phyloP scores from a whole-genome alignment of 2,329 filamentous ascomycete species.

The Fulvia fulva region DNA sequence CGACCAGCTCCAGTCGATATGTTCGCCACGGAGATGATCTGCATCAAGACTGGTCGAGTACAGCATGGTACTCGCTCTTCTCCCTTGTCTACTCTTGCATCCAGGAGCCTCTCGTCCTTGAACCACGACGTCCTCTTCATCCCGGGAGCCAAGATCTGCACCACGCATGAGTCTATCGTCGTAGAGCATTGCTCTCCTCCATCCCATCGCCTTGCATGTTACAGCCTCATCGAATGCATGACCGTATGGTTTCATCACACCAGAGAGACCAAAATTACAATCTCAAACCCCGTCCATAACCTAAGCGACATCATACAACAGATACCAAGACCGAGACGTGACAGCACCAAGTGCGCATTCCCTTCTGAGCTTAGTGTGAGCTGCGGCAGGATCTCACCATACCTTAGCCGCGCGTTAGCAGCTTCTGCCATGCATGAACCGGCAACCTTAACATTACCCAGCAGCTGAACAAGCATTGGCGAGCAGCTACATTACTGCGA shows the following conservation, averaged over 20 bases:
- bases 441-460: slow-evolving; percentile 1
- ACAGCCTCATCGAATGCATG: background rate
- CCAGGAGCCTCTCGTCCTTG: background rate
- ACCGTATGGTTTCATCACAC: background rate
- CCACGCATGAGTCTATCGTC: background rate
- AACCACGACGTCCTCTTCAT: too few relatives aligned
- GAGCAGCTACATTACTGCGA: too few relatives aligned
- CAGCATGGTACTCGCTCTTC: background rate
- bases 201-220: background rate
- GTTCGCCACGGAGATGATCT: background rate
- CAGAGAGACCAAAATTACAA: background rate
- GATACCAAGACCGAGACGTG: background rate
- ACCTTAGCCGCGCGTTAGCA: background rate
- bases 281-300: background rate
- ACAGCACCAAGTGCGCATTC: background rate
- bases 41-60: background rate
- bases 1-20: background rate
- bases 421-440: background rate
- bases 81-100: background rate
- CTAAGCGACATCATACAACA: background rate
- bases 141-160: background rate
- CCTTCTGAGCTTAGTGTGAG: background rate
- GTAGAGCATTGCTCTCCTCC: background rate
- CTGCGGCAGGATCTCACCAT: background rate
- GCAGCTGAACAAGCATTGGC: background rate